phyloP scores from a whole-genome alignment of 179 eudicot species.

The Gypsophila paniculata region DNA sequence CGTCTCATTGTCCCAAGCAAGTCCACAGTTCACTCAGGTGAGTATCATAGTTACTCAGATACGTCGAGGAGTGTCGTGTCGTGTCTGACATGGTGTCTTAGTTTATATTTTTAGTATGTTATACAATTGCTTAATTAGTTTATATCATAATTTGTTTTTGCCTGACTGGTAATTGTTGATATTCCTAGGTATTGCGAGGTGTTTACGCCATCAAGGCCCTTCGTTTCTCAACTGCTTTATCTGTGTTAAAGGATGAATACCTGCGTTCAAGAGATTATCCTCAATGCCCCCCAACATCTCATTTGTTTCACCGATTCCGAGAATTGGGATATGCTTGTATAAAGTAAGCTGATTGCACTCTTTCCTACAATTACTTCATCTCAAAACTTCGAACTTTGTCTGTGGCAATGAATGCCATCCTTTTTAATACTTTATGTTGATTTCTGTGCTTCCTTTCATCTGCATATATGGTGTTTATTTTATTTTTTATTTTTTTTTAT shows the following conservation, averaged over 20 bases:
- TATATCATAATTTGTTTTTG: constrained; percentile 19
- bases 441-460: not conserved
- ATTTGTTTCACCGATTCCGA: constrained; percentile 90
- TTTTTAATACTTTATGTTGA: not conserved
- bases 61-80: too few species aligned
- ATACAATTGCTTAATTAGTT: not conserved
- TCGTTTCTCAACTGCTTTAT: constrained; percentile 91
- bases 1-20: constrained; percentile 90
- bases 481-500: too few species aligned
- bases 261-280: constrained; percentile 98
- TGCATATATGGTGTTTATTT: not conserved
- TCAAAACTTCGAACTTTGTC: constrained; percentile 8
- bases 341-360: constrained; percentile 46
- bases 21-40: constrained; percentile 99
- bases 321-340: constrained; percentile 97
- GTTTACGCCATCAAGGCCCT: constrained; percentile 90
- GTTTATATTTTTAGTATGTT: not conserved
- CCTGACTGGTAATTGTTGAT: constrained; percentile 18
- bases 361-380: constrained; percentile 1
- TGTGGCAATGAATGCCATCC: not conserved
- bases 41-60: too few species aligned
- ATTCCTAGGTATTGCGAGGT: constrained; percentile 73
- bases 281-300: constrained; percentile 91
- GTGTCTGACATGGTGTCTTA: too few species aligned
- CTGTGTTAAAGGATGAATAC: constrained; percentile 90